These are phyloP conservation scores for Chloris gayana DNA, from an alignment of 176 grass and related monocot species.

Conservation along the genomic window DNA sequence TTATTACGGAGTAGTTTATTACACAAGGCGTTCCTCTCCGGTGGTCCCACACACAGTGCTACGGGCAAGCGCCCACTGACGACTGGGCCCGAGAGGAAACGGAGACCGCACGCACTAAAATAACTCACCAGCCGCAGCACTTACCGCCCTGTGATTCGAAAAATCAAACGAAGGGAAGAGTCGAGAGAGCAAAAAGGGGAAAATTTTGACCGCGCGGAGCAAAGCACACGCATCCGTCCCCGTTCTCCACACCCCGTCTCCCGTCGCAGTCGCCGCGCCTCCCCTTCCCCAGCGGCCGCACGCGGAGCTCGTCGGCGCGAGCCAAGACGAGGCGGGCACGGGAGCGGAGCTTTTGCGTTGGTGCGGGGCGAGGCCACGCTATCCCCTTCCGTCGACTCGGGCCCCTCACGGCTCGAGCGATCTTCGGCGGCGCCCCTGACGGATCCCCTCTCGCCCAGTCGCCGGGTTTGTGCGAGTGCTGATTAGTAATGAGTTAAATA, in stretches of 20 bases:
- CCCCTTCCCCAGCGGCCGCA: not conserved
- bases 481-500: not conserved
- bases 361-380: not conserved
- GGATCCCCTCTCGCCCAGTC: constrained; percentile 20
- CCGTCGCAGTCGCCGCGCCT: constrained; percentile 7
- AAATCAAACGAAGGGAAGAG: not conserved
- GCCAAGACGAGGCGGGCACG: constrained; percentile 17
- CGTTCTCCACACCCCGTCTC: not conserved
- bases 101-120: not conserved
- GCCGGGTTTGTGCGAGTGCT: constrained; percentile 2
- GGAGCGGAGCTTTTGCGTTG: not conserved
- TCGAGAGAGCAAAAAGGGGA: not conserved
- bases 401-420: not conserved
- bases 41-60: not conserved
- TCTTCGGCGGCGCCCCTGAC: not conserved
- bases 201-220: constrained; percentile 16
- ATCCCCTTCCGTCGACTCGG: not conserved
- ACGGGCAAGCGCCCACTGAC: not conserved
- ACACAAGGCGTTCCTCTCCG: not conserved
- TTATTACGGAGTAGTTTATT: not conserved
- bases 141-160: constrained; percentile 46
- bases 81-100: rapidly evolving
- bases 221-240: constrained; percentile 30
- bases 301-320: constrained; percentile 24
- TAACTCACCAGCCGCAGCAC: not conserved